phyloP scores from a whole-genome alignment of 805 yeast genomes.

The Lipomyces japonicus region DNA sequence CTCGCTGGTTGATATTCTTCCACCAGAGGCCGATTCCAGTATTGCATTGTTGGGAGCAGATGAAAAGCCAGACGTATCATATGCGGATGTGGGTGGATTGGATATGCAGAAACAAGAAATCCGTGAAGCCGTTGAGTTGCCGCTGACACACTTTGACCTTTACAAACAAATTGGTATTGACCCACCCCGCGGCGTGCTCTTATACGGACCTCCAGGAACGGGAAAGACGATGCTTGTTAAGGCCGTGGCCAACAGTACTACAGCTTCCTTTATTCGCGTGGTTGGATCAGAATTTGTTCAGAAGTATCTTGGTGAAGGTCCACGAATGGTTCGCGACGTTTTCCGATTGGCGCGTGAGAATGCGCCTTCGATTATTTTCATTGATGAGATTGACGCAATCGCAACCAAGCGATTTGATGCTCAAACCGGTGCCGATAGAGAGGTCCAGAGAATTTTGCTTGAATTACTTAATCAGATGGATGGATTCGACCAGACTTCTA shows the following conservation, averaged over 20 bases:
- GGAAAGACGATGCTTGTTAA: constrained; percentile 99
- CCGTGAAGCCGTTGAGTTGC: constrained; percentile 96
- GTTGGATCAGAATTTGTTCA: constrained; percentile 98
- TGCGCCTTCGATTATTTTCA: constrained; percentile 93
- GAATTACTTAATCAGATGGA: constrained; percentile 98
- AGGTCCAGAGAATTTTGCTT: constrained; percentile 94
- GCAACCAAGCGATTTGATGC: constrained; percentile 99
- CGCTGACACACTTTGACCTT: constrained; percentile 90
- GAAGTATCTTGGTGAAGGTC: constrained; percentile 98
- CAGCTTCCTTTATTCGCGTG: constrained; percentile 93
- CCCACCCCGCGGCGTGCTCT: constrained; percentile 95
- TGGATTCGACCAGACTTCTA: constrained; percentile 93
- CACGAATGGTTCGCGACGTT: constrained; percentile 98
- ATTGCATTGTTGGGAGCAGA: constrained; percentile 92
- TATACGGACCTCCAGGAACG: constrained; percentile 99
- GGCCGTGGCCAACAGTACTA: constrained; percentile 95
- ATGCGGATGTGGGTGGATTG: constrained; percentile 97
- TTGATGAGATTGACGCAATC: constrained; percentile 98
- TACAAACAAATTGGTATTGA: constrained; percentile 96
- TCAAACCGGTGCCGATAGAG: constrained; percentile 99
- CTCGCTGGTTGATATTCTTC: constrained; percentile 93
- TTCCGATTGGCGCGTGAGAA: constrained; percentile 96
- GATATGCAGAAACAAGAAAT: constrained; percentile 99
- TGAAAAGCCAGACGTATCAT: constrained; percentile 92
- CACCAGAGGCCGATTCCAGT: constrained; percentile 97